Evolutionary conservation across 176 grass and related monocot genomes (phyloP).

Genomic region (Bonia amplexicaulis): DNA sequence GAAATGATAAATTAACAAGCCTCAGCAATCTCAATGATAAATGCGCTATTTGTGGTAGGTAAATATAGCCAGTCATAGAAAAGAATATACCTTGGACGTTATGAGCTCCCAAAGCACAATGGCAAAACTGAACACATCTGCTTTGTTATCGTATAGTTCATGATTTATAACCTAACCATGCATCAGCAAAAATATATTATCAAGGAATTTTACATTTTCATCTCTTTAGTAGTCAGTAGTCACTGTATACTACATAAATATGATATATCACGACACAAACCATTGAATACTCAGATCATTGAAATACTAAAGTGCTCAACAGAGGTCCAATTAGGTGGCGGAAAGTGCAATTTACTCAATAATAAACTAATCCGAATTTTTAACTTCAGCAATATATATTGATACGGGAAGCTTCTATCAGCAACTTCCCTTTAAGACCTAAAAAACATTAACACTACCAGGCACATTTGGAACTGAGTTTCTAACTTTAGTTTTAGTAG

Average conservation of each 20-base stretch:
- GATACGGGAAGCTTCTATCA: constrained; percentile 1
- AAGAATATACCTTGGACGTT: constrained; percentile 66
- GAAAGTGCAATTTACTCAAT: neutral
- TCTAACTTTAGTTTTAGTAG: neutral
- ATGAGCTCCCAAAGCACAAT: constrained; percentile 98
- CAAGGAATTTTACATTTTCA: neutral
- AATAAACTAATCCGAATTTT: neutral
- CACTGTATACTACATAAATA: neutral
- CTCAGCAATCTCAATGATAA: constrained; percentile 1
- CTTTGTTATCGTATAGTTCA: constrained; percentile 84
- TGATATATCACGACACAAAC: neutral
- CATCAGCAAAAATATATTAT: constrained; percentile 17
- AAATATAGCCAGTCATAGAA: neutral
- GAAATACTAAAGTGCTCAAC: neutral
- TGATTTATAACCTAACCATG: constrained; percentile 94
- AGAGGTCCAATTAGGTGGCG: too few relatives aligned
- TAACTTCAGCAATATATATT: neutral
- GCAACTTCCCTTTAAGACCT: neutral
- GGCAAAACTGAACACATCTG: constrained; percentile 95
- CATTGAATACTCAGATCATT: neutral
- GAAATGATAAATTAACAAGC: constrained; percentile 13
- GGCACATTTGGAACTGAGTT: neutral
- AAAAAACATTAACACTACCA: neutral
- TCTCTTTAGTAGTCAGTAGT: neutral
- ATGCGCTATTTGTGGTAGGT: neutral